phyloP scores from a whole-genome alignment of 75 land plant species.

The Picea sitchensis region DNA sequence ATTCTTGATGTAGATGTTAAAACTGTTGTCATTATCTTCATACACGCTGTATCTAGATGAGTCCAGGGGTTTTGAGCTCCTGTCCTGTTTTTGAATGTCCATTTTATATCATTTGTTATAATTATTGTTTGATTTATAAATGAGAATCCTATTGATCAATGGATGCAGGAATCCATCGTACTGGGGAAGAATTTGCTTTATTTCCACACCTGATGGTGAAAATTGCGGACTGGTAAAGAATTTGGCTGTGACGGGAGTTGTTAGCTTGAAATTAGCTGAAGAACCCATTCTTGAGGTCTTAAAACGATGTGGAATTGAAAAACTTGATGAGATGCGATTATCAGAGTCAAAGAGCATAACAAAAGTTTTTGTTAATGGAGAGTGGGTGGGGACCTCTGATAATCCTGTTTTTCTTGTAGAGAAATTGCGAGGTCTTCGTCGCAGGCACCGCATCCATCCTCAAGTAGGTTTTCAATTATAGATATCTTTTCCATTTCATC shows the following conservation, averaged over 20 bases:
- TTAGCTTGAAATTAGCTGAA: constrained; percentile 30
- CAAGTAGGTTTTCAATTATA: not conserved
- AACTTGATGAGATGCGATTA: constrained; percentile 30
- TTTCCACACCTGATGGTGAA: constrained; percentile 91
- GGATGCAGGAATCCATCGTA: constrained; percentile 73
- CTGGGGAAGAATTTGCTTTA: constrained; percentile 87
- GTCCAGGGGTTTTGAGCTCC: not conserved
- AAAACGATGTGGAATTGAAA: constrained; percentile 43
- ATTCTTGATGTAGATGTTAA: not conserved
- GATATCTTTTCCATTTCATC: not conserved
- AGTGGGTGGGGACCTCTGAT: constrained; percentile 68
- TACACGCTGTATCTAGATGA: not conserved
- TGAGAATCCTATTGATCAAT: not conserved
- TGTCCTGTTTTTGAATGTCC: not conserved
- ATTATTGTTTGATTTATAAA: not conserved
- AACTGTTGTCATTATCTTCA: not conserved
- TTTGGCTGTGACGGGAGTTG: constrained; percentile 72
- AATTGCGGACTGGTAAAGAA: constrained; percentile 94
- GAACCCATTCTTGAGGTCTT: constrained; percentile 42
- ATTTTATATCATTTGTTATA: not conserved
- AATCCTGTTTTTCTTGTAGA: constrained; percentile 44
- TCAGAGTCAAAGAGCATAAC: constrained; percentile 17
- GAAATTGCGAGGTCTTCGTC: constrained; percentile 44
- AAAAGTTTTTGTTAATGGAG: constrained; percentile 80
- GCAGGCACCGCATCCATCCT: constrained; percentile 28